Conservation (phyloP, 805 yeast genomes). For the Yarrowia hollandica region DNA sequence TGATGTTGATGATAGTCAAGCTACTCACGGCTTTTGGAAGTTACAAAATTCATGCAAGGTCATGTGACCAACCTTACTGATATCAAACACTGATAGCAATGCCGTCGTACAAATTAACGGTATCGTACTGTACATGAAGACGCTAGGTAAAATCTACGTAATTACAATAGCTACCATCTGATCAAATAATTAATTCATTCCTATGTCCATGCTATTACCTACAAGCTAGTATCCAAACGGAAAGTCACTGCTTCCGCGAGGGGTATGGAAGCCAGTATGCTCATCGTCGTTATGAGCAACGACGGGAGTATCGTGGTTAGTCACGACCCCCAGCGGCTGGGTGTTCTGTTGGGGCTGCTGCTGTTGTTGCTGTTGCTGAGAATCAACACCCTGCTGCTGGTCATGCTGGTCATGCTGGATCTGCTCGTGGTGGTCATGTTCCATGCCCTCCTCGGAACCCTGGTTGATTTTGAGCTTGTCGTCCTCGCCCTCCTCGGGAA, state of each 20-base stretch:
- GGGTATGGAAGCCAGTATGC: conserved; percentile 27
- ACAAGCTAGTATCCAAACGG: conserved; percentile 28
- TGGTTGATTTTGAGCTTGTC: not conserved
- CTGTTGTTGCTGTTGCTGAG: not conserved
- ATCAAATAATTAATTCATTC: not conserved
- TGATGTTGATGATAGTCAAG: not conserved
- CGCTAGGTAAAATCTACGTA: no score
- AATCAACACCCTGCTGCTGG: not conserved
- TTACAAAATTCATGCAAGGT: not conserved
- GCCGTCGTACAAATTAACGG: no score
- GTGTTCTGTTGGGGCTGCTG: not conserved
- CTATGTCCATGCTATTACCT: conserved; percentile 23
- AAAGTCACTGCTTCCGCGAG: conserved; percentile 24
- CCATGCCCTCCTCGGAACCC: conserved; percentile 20
- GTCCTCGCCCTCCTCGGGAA: conserved; percentile 24
- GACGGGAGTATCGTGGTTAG: conserved; percentile 14
- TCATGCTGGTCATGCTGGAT: conserved; percentile 1
- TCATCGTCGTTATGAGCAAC: conserved; percentile 21
- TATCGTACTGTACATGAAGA: no score
- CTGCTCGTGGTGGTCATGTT: conserved; percentile 9
- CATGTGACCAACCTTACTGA: no score
- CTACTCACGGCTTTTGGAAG: not conserved
- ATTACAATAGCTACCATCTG: no score
- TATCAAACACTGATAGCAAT: no score
- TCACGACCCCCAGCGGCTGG: conserved; percentile 15